Percentiles rank a stretch among this genome's conserved stretches.
phyloP scores from a whole-genome alignment of 805 yeast genomes.

The Lachancea lanzarotensis region DNA sequence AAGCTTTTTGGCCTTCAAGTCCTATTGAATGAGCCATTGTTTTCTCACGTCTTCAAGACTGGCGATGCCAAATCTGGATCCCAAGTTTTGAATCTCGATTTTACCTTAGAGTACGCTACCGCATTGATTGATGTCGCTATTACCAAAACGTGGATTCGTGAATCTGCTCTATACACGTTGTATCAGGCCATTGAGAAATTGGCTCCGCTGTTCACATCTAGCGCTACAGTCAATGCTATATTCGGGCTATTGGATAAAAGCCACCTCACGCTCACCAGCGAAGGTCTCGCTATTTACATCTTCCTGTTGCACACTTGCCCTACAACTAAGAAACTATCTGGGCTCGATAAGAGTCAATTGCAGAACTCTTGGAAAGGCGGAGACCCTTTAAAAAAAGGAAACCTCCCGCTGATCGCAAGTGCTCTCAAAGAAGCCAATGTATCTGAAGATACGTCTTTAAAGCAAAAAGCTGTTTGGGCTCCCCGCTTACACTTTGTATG shows the following conservation, averaged over 20 bases:
- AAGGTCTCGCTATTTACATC: conserved; percentile 71
- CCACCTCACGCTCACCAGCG: conserved; percentile 60
- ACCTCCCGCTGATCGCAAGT: conserved; percentile 52
- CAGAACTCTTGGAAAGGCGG: conserved; percentile 53
- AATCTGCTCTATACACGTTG: conserved; percentile 68
- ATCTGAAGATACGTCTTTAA: conserved; percentile 18
- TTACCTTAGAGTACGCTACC: conserved; percentile 38
- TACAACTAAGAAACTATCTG: not conserved
- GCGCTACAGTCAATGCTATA: conserved; percentile 23
- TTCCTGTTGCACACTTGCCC: conserved; percentile 13
- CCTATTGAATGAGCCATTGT: conserved; percentile 49
- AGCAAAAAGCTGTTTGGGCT: conserved; percentile 64
- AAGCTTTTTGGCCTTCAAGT: conserved; percentile 78
- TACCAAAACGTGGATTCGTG: conserved; percentile 78
- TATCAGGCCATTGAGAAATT: conserved; percentile 42
- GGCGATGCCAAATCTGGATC: conserved; percentile 1
- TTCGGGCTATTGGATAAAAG: conserved; percentile 43
- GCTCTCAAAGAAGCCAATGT: conserved; percentile 50
- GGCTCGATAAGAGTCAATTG: conserved; percentile 11
- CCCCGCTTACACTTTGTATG: conserved; percentile 74
- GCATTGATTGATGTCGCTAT: conserved; percentile 51
- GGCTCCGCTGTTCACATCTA: conserved; percentile 17
- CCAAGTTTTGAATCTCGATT: conserved; percentile 18
- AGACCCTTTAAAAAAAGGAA: conserved; percentile 69
- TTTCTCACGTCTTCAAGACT: conserved; percentile 18